Conservation (phyloP, 1,284 basidiomycete species). For the Ustilago tritici region DNA sequence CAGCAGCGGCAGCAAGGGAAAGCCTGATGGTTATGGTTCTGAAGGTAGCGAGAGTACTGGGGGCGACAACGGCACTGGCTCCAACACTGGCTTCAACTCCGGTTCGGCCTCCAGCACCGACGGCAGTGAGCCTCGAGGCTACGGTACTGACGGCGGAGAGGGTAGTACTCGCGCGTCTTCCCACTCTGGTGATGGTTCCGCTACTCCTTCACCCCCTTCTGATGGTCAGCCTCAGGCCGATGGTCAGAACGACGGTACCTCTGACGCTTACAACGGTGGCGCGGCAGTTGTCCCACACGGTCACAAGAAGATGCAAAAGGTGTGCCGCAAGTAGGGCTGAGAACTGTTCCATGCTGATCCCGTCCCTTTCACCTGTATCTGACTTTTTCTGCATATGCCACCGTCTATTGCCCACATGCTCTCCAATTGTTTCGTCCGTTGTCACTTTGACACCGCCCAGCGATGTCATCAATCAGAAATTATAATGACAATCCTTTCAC, state of each 20-base stretch:
- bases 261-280: neutral
- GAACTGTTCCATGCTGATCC: neutral
- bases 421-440: no score
- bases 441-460: no score
- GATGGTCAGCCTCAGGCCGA: neutral
- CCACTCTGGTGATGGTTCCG: neutral
- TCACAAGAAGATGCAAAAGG: conserved; percentile 14
- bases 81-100: conserved; percentile 5
- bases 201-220: neutral
- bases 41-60: neutral
- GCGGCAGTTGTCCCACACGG: neutral
- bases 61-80: neutral
- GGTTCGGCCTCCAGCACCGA: neutral
- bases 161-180: neutral
- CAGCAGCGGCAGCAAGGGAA: neutral
- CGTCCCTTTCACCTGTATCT: no score
- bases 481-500: no score
- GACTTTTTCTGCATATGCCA: no score
- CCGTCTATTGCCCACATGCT: no score
- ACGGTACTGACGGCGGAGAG: neutral
- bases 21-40: conserved; percentile 1
- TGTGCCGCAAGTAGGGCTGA: conserved; percentile 11
- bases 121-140: neutral
- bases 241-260: neutral
- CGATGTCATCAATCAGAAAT: no score